Evolutionary conservation across 305 asterid species (phyloP).

Genomic region (Striga hermonthica): DNA sequence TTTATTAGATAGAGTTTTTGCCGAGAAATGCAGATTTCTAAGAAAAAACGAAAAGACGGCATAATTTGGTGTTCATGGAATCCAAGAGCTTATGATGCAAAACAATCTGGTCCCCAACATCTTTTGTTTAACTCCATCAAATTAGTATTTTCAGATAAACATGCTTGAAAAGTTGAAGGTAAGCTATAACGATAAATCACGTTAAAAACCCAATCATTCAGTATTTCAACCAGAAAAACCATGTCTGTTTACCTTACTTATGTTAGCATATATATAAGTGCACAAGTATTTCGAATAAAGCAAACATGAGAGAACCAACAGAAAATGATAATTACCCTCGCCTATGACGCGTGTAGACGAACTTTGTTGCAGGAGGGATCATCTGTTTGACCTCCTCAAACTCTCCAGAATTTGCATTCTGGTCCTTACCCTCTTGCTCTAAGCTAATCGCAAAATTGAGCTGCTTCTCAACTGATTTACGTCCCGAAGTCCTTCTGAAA

Average conservation of each 20-base stretch:
- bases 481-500: slow-evolving; percentile 56
- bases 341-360: slow-evolving; percentile 52
- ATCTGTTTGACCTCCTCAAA: slow-evolving; percentile 39
- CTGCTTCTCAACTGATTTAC: slow-evolving; percentile 86
- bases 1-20: no score
- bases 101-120: not conserved
- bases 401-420: slow-evolving; percentile 38
- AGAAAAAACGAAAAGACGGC: no score
- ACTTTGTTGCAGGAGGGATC: slow-evolving; percentile 46
- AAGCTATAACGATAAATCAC: no score
- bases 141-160: not conserved
- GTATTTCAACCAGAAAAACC: no score
- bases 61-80: no score
- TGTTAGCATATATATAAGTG: not conserved
- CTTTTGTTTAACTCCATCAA: not conserved
- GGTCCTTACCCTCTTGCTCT: slow-evolving; percentile 40
- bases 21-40: no score
- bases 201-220: no score
- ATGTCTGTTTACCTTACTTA: no score
- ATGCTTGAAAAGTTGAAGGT: no score
- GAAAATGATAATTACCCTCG: slow-evolving; percentile 36
- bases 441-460: slow-evolving; percentile 56
- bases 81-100: slow-evolving; percentile 8
- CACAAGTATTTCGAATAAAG: slow-evolving; percentile 15
- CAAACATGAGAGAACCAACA: slow-evolving; percentile 26